phyloP scores from a whole-genome alignment of 495 filamentous ascomycete genomes.

The Penicillium herquei region DNA sequence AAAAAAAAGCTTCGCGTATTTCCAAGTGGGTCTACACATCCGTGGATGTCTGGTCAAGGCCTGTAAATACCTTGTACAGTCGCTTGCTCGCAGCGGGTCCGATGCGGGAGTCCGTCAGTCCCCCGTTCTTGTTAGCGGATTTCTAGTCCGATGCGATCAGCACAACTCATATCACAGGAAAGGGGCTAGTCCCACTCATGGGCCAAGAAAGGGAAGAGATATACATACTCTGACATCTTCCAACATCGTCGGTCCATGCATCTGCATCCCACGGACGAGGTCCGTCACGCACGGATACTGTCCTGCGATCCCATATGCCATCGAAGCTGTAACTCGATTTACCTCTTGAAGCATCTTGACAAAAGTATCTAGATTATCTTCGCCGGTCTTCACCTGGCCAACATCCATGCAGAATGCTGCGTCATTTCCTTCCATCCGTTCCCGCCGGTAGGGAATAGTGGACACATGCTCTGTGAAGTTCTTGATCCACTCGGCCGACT shows the following conservation, averaged over 20 bases:
- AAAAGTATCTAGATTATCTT: conserved; percentile 66
- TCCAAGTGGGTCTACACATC: conserved; percentile 55
- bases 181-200: not conserved
- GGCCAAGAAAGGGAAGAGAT: not conserved
- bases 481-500: conserved; percentile 76
- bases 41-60: conserved; percentile 60
- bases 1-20: not conserved
- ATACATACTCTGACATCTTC: conserved; percentile 54
- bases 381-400: conserved; percentile 76
- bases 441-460: conserved; percentile 65
- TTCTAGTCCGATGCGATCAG: conserved; percentile 37
- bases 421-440: conserved; percentile 46
- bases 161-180: not conserved
- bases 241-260: conserved; percentile 56
- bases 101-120: conserved; percentile 60
- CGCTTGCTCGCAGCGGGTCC: conserved; percentile 70
- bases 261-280: conserved; percentile 58
- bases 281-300: conserved; percentile 58
- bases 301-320: conserved; percentile 67
- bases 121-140: conserved; percentile 67
- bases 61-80: conserved; percentile 72
- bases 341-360: conserved; percentile 79
- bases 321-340: conserved; percentile 65
- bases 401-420: conserved; percentile 80
- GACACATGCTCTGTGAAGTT: conserved; percentile 81